phyloP scores from a whole-genome alignment of 768 basidiomycete species.

The Baorangia bicolor region DNA sequence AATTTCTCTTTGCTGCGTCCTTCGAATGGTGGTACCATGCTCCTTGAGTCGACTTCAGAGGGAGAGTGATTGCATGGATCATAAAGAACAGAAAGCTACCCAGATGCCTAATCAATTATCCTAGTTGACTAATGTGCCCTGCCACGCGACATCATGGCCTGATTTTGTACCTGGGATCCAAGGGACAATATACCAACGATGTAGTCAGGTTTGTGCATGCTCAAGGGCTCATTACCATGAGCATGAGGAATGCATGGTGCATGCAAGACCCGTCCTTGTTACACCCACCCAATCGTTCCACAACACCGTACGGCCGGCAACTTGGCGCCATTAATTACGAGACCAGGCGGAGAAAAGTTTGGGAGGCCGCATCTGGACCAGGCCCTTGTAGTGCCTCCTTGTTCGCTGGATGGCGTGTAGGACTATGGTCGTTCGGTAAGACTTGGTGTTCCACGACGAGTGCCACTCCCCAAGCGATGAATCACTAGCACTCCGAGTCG shows the following conservation, averaged over 20 bases:
- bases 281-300: not conserved
- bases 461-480: too few species aligned
- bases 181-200: not conserved
- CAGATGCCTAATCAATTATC: not conserved
- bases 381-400: too few species aligned
- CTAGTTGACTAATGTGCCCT: too few species aligned
- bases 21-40: not conserved
- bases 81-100: not conserved
- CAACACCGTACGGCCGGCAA: not conserved
- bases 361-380: too few species aligned
- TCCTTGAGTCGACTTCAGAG: not conserved
- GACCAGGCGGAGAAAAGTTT: too few species aligned
- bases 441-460: too few species aligned
- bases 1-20: too few species aligned
- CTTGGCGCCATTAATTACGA: too few species aligned
- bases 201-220: not conserved
- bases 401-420: too few species aligned
- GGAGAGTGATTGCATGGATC: not conserved
- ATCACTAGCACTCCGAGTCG: too few species aligned
- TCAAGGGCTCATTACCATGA: not conserved
- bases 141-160: not conserved
- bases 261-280: not conserved
- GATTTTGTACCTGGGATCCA: not conserved
- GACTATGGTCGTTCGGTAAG: too few species aligned
- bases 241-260: not conserved